phyloP scores from a whole-genome alignment of 2,329 filamentous ascomycete species.

The Aspergillus japonicus region DNA sequence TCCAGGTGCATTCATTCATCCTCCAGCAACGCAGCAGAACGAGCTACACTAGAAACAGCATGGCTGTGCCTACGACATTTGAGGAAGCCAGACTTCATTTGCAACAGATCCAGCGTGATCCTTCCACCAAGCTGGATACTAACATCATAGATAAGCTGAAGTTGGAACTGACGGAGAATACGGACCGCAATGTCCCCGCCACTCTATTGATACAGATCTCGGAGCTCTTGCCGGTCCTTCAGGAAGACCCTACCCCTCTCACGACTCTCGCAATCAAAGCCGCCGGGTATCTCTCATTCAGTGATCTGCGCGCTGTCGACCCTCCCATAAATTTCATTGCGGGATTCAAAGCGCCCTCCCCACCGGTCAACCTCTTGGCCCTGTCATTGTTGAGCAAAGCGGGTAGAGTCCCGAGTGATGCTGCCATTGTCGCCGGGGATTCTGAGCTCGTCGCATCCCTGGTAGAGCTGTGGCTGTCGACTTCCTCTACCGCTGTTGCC shows the following conservation, averaged over 20 bases:
- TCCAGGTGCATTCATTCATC: not conserved
- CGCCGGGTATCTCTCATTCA: constrained; percentile 50
- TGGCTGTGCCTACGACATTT: constrained; percentile 38
- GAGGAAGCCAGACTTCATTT: constrained; percentile 44
- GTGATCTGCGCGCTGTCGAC: constrained; percentile 49
- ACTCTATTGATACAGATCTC: constrained; percentile 49
- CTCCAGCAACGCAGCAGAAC: not conserved
- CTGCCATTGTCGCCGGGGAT: constrained; percentile 58
- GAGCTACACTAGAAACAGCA: constrained; percentile 16
- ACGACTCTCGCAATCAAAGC: constrained; percentile 54
- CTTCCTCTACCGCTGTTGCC: constrained; percentile 55
- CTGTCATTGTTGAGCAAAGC: constrained; percentile 59
- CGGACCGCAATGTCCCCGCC: constrained; percentile 37
- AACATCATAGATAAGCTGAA: constrained; percentile 52
- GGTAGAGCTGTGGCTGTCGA: constrained; percentile 59
- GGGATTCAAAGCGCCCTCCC: constrained; percentile 52
- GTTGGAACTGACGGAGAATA: constrained; percentile 41
- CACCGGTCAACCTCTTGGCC: constrained; percentile 57
- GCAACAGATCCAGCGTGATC: constrained; percentile 44
- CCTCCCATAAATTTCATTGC: constrained; percentile 54
- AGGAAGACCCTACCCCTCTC: constrained; percentile 58
- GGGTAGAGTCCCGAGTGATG: constrained; percentile 50
- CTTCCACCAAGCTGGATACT: constrained; percentile 47
- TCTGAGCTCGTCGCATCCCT: constrained; percentile 55
- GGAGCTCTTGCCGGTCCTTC: constrained; percentile 51